A percentile compares a stretch with the other conserved stretches of the same genome.
These are phyloP conservation scores for Phytophthora foliorum DNA, from an alignment of 352 stramenopile species.

Conservation along the genomic window DNA sequence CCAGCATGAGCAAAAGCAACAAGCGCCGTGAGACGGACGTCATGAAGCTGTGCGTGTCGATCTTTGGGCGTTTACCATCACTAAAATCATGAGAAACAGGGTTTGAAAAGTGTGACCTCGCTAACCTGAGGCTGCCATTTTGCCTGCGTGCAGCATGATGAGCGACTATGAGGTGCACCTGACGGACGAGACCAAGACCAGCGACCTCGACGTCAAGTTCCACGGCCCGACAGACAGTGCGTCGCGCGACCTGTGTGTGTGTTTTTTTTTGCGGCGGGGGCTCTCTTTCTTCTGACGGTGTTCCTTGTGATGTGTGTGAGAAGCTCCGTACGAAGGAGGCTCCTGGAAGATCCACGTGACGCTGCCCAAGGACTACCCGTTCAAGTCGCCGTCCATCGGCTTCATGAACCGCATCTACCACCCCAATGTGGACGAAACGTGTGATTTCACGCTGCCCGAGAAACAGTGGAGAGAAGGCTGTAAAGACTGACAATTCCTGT, in stretches of 20 bases:
- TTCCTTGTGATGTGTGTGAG: constrained; percentile 24
- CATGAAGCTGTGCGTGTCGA: constrained; percentile 87
- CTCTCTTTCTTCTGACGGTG: constrained; percentile 16
- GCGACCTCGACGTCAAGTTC: constrained; percentile 90
- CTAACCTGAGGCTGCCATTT: not conserved
- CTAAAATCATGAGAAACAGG: not conserved
- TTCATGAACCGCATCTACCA: constrained; percentile 96
- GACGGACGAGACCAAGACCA: constrained; percentile 85
- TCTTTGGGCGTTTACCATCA: not conserved
- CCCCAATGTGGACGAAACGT: constrained; percentile 95
- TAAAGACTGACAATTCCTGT: constrained; percentile 11
- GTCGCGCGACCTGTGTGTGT: constrained; percentile 25
- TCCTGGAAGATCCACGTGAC: constrained; percentile 95
- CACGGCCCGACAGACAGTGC: constrained; percentile 86
- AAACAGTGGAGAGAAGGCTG: not conserved
- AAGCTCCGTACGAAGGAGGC: constrained; percentile 93
- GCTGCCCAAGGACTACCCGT: constrained; percentile 93
- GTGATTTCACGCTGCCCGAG: constrained; percentile 8
- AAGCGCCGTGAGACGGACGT: constrained; percentile 91
- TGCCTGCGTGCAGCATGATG: constrained; percentile 79
- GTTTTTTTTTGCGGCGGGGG: not conserved
- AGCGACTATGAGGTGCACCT: constrained; percentile 91
- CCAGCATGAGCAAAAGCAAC: constrained; percentile 76
- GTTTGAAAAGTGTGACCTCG: constrained; percentile 5
- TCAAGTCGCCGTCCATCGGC: constrained; percentile 94